Percentiles rank a stretch among this genome's conserved stretches.
These are phyloP conservation scores for Trypanosoma rangeli DNA, from an alignment of 208 protist genomes.

Conservation along the genomic window DNA sequence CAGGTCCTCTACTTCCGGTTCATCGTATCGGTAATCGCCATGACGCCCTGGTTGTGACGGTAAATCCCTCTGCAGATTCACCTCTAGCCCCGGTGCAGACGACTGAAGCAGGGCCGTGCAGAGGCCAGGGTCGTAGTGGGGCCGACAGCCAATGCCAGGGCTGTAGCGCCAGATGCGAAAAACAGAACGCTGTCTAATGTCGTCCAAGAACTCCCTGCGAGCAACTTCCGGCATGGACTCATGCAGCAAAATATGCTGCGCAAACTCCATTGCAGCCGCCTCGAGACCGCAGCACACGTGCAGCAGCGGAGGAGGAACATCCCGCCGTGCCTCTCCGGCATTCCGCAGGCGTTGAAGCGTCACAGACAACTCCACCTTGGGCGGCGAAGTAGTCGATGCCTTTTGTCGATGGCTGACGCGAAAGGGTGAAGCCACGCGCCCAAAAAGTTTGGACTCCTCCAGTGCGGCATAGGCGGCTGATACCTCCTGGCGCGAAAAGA, in stretches of 20 bases:
- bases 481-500: slow-evolving; percentile 38
- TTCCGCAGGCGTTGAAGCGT: slow-evolving; percentile 18
- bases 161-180: slow-evolving; percentile 69
- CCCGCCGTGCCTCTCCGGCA: slow-evolving; percentile 2
- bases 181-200: slow-evolving; percentile 48
- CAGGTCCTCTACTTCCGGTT: neutral
- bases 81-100: slow-evolving; percentile 55
- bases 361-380: slow-evolving; percentile 25
- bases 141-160: slow-evolving; percentile 50
- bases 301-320: slow-evolving; percentile 39
- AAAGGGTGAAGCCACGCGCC: slow-evolving; percentile 15
- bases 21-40: slow-evolving; percentile 8
- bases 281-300: slow-evolving; percentile 38
- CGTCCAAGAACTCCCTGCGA: slow-evolving; percentile 27
- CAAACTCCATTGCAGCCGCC: slow-evolving; percentile 34
- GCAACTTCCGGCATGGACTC: slow-evolving; percentile 13
- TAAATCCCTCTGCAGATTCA: slow-evolving; percentile 24
- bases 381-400: neutral
- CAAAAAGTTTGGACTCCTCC: slow-evolving; percentile 24
- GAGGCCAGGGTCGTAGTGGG: slow-evolving; percentile 77
- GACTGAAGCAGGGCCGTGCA: slow-evolving; percentile 50
- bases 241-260: slow-evolving; percentile 25
- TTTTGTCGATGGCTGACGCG: slow-evolving; percentile 6
- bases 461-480: slow-evolving; percentile 44
- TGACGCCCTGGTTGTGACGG: neutral